These are phyloP conservation scores for Lachancea kluyveri DNA, from an alignment of 805 yeast species.

Conservation along the genomic window DNA sequence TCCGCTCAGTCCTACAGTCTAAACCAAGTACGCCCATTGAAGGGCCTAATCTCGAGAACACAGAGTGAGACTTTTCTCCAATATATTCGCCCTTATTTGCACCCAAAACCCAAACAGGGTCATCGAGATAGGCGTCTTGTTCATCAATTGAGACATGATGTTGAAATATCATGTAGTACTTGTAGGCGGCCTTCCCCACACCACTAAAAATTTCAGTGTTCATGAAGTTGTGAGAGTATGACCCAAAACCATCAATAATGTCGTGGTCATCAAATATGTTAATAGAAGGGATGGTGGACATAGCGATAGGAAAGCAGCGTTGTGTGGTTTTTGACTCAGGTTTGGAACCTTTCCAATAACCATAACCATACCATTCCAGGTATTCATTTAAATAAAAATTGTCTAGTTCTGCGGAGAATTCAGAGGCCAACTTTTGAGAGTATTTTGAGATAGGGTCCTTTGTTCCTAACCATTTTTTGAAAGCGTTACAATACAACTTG, in stretches of 20 bases:
- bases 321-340: constrained; percentile 58
- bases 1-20: constrained; percentile 92
- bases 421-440: constrained; percentile 38
- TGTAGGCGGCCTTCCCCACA: constrained; percentile 75
- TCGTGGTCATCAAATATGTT: constrained; percentile 95
- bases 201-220: constrained; percentile 55
- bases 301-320: constrained; percentile 60
- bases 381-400: constrained; percentile 69
- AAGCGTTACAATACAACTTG: constrained; percentile 46
- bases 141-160: constrained; percentile 60
- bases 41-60: constrained; percentile 68
- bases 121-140: constrained; percentile 35
- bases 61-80: constrained; percentile 56
- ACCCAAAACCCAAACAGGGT: constrained; percentile 61
- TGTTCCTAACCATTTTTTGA: constrained; percentile 59
- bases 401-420: constrained; percentile 49
- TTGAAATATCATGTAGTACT: constrained; percentile 86
- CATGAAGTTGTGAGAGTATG: constrained; percentile 77
- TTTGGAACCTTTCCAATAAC: constrained; percentile 67
- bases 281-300: constrained; percentile 77
- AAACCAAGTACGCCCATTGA: constrained; percentile 68
- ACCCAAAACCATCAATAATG: constrained; percentile 93
- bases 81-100: constrained; percentile 53
- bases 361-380: constrained; percentile 84
- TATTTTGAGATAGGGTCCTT: constrained; percentile 43